These are phyloP conservation scores for Paraphaeosphaeria sporulosa DNA, from an alignment of 2,329 filamentous ascomycete genomes.

Conservation along the genomic window DNA sequence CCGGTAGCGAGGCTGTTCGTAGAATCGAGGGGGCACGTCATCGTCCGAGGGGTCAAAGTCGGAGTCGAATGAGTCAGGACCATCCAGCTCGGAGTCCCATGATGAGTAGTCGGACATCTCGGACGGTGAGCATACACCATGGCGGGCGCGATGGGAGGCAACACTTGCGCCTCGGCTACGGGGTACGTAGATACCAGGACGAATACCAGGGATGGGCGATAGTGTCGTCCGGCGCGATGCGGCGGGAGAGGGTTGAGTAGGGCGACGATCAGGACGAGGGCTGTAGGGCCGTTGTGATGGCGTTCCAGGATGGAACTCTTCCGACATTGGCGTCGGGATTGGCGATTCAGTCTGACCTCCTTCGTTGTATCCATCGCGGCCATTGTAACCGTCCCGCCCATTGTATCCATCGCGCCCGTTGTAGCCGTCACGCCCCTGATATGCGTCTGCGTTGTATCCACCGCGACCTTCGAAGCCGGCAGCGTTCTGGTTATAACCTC, in stretches of 20 bases:
- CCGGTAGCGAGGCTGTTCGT: constrained; percentile 24
- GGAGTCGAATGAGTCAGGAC: constrained; percentile 40
- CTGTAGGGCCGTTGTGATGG: constrained; percentile 39
- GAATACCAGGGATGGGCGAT: constrained; percentile 45
- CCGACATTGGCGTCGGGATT: constrained; percentile 37
- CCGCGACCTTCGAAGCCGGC: constrained; percentile 36
- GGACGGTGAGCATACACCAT: constrained; percentile 38
- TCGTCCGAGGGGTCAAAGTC: constrained; percentile 31
- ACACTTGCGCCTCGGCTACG: constrained; percentile 37
- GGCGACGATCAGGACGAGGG: constrained; percentile 36
- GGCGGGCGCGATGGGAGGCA: constrained; percentile 40
- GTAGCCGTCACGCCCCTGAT: constrained; percentile 42
- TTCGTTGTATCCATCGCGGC: constrained; percentile 25
- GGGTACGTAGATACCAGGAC: constrained; percentile 46
- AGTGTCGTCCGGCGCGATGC: constrained; percentile 47
- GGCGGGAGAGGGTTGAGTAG: constrained; percentile 31
- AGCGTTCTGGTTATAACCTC: constrained; percentile 32
- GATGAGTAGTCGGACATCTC: constrained; percentile 47
- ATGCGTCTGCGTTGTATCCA: constrained; percentile 31
- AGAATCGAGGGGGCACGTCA: constrained; percentile 29
- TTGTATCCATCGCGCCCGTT: constrained; percentile 46
- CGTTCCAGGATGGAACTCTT: constrained; percentile 44
- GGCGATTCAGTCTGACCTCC: constrained; percentile 40
- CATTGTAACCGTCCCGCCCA: constrained; percentile 40
- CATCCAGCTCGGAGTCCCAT: constrained; percentile 53